Base-by-base conservation (phyloP, 192 early-diverging fungal species). In the Podila minutissima region DNA sequence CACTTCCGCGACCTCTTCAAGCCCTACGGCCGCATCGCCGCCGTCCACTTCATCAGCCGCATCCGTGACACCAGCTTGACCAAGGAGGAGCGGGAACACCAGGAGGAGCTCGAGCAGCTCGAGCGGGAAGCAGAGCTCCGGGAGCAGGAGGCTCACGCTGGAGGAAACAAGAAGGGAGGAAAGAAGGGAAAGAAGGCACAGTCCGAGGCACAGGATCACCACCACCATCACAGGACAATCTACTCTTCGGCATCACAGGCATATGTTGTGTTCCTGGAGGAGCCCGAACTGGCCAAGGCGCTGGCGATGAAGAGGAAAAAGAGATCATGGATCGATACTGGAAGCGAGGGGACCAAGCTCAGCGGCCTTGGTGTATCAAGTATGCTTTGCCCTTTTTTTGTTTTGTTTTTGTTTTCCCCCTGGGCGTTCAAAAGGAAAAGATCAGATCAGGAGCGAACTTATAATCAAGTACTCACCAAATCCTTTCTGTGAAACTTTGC, bases 251-350 rank as follows among this genome's bases (percentile, higher is more conserved):
- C 90, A 33, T 83, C 88, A 33, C 87, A 84, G 35, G 93, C 92
- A 9, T 91, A 91, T 64, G 83, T 94, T 10, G 88, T 93, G 38
- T 91, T 98, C 82, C 64, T 86, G 55, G 90, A 93, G 38, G 84
- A 83, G 22, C 91, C 91, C 12, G 92, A 89, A 62, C 67, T 95
- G 28, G 86, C 82, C 37, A 86, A 83, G 19, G 91, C 87, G 3
- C 57, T 97, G 67, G 76, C 75, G 28, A 94, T 95, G 90, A 85
- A 82, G 55, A 55, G 64, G 63, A 83, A 91, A 29, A 75, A 78
- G 64, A 69, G 92, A 48, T 74, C 90, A 11, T 95, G 94, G 94
- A 74, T 82, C 35, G 51, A 48, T 29, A 68, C 66, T 31, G 74
- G 74, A 69, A 12, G 17, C 37, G 85, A 87, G 48, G 62, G 74